A percentile compares a stretch with the other conserved stretches of the same genome.
phyloP scores from a whole-genome alignment of 1,284 basidiomycete species.

The Gymnopus androsaceus region DNA sequence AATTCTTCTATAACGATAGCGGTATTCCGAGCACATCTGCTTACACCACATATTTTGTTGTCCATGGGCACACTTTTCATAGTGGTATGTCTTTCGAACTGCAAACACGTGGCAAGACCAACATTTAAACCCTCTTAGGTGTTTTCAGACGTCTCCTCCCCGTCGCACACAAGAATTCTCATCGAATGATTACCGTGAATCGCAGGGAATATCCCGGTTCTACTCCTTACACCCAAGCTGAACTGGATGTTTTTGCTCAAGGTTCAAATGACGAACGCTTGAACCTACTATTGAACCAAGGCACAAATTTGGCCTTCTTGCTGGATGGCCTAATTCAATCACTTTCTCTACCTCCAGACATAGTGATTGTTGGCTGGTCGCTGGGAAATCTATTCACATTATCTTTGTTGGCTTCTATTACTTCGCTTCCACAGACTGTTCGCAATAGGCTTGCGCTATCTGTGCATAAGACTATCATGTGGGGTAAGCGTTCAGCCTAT shows the following conservation, averaged over 20 bases:
- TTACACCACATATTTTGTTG: slow-evolving; percentile 25
- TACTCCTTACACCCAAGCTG: slow-evolving; percentile 18
- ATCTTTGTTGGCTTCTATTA: slow-evolving; percentile 15
- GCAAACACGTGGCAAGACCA: neutral
- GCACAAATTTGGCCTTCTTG: slow-evolving; percentile 16
- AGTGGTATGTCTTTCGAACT: slow-evolving; percentile 19
- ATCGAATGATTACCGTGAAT: slow-evolving; percentile 19
- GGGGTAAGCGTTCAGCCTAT: slow-evolving; percentile 17
- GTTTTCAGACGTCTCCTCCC: neutral
- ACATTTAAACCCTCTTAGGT: neutral
- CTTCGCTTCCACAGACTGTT: neutral
- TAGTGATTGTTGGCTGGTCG: slow-evolving; percentile 21
- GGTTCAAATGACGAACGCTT: slow-evolving; percentile 14
- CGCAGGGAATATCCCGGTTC: slow-evolving; percentile 23
- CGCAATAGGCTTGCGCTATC: neutral
- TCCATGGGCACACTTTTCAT: slow-evolving; percentile 30
- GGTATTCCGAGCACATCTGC: slow-evolving; percentile 15
- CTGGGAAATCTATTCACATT: slow-evolving; percentile 16
- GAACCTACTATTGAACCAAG: slow-evolving; percentile 11
- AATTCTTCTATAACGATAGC: slow-evolving; percentile 26
- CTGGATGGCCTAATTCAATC: slow-evolving; percentile 16
- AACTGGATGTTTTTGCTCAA: slow-evolving; percentile 12
- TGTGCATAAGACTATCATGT: slow-evolving; percentile 16
- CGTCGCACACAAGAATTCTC: neutral
- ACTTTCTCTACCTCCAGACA: slow-evolving; percentile 4